phyloP scores from a whole-genome alignment of 148 eudicot genomes.

The Limonium bicolor region DNA sequence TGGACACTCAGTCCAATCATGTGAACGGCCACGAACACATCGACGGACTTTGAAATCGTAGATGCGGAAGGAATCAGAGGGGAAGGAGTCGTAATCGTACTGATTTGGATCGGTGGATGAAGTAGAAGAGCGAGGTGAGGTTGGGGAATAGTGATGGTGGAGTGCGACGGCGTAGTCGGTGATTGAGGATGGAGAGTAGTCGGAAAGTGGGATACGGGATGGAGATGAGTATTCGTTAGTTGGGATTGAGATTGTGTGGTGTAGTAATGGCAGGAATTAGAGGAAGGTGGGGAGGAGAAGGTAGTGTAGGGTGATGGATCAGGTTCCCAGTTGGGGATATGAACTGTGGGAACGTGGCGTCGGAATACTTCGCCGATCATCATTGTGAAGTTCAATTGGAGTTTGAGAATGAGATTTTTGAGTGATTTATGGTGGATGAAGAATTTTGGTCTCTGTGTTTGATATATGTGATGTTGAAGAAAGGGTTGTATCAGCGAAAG shows the following conservation, averaged over 20 bases:
- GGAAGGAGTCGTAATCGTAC: slow-evolving; percentile 15
- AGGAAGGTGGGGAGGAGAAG: slow-evolving; percentile 4
- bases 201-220: too few species aligned
- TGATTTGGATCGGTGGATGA: slow-evolving; percentile 7
- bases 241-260: too few species aligned
- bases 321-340: slow-evolving; percentile 29
- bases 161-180: too few species aligned
- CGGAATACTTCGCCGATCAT: slow-evolving; percentile 28
- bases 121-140: slow-evolving; percentile 13
- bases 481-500: background rate
- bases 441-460: background rate
- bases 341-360: slow-evolving; percentile 16
- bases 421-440: too few species aligned
- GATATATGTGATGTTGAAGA: background rate
- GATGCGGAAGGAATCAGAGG: slow-evolving; percentile 48
- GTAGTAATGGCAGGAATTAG: background rate
- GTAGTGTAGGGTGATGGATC: slow-evolving; percentile 9
- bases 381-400: slow-evolving; percentile 7
- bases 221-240: too few species aligned
- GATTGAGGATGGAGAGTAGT: too few species aligned
- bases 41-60: slow-evolving; percentile 62
- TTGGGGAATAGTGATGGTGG: background rate
- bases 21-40: slow-evolving; percentile 52
- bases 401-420: background rate
- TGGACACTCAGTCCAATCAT: too few species aligned